phyloP scores from a whole-genome alignment of 768 basidiomycete species.

The Lactifluus rugatus region DNA sequence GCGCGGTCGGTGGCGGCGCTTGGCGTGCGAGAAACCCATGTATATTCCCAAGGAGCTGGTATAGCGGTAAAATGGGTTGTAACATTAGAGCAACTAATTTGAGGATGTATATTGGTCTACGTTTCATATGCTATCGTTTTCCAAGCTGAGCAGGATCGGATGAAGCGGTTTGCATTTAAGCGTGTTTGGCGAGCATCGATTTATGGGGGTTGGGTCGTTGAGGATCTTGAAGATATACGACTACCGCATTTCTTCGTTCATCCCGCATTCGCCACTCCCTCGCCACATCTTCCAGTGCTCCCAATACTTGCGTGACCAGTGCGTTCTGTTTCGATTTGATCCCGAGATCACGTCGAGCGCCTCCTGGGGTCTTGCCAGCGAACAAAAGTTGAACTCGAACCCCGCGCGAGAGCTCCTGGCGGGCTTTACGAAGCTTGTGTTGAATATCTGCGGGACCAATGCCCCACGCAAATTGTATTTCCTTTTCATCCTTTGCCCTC shows the following conservation, averaged over 20 bases:
- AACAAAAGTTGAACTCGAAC: conserved; percentile 26
- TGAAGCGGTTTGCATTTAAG: background rate
- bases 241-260: conserved; percentile 6
- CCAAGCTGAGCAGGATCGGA: background rate
- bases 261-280: conserved; percentile 19
- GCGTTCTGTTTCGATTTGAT: conserved; percentile 5
- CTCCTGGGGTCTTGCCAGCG: conserved; percentile 22
- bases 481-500: conserved; percentile 23
- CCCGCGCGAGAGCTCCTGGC: conserved; percentile 24
- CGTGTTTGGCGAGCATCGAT: background rate
- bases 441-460: conserved; percentile 27
- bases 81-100: background rate
- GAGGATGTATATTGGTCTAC: background rate
- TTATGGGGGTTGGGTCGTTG: conserved; percentile 16
- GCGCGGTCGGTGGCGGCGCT: conserved; percentile 2
- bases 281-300: conserved; percentile 22
- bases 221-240: conserved; percentile 12
- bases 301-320: conserved; percentile 14
- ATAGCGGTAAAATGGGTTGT: background rate
- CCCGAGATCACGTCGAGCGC: background rate
- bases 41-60: background rate
- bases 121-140: background rate
- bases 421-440: conserved; percentile 30
- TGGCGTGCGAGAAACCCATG: background rate
- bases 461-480: conserved; percentile 32